phyloP scores from a whole-genome alignment of 2,329 filamentous ascomycete species.

The Colletotrichum shisoi region DNA sequence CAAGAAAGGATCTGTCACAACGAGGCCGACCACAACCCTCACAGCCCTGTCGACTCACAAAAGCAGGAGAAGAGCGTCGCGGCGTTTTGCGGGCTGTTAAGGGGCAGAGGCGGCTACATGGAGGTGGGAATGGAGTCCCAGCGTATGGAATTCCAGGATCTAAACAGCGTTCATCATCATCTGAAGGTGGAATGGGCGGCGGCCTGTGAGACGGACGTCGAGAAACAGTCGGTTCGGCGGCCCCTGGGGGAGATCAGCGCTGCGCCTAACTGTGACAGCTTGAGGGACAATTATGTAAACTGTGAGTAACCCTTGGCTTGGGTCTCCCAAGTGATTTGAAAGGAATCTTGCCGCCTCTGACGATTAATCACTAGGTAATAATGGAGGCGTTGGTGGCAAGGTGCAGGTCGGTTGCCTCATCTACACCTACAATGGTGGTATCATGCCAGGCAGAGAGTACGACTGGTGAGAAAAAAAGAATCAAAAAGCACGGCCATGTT shows the following conservation, averaged over 20 bases:
- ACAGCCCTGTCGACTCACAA: not conserved
- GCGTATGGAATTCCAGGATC: slow-evolving; percentile 4
- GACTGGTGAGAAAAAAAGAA: not conserved
- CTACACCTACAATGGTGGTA: slow-evolving; percentile 14
- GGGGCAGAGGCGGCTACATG: slow-evolving; percentile 3
- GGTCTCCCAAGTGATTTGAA: no score
- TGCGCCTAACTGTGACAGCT: not conserved
- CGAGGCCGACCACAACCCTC: slow-evolving; percentile 2
- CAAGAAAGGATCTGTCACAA: slow-evolving; percentile 1
- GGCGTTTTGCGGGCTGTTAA: not conserved
- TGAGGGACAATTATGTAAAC: not conserved
- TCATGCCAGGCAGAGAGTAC: not conserved
- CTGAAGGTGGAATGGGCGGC: not conserved
- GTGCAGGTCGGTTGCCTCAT: slow-evolving; percentile 9
- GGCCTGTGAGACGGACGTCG: not conserved
- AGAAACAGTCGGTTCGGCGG: not conserved
- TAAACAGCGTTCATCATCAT: not conserved
- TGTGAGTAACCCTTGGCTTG: not conserved
- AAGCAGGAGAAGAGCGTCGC: slow-evolving; percentile 1
- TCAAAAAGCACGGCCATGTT: not conserved
- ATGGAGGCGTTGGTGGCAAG: slow-evolving; percentile 4
- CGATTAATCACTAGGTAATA: not conserved
- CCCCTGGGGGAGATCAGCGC: not conserved
- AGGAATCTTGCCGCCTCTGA: not conserved
- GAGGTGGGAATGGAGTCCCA: not conserved